Base-by-base conservation (phyloP, 495 filamentous ascomycete species). In the Aspergillus indologenus region DNA sequence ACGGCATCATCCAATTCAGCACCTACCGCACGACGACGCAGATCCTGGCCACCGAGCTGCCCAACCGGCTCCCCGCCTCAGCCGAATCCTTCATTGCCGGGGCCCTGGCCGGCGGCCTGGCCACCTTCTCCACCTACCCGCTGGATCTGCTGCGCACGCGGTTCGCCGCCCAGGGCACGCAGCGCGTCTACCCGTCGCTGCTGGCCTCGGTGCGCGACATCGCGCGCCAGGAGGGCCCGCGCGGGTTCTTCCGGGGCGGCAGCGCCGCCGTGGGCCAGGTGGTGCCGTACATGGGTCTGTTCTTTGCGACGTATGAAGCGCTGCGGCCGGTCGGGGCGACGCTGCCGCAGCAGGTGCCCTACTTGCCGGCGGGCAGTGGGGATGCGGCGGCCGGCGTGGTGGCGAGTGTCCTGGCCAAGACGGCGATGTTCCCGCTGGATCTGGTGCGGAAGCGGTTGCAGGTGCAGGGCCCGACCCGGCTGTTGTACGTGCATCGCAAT, bases 261-360 rank as follows among this genome's bases (percentile, higher is more conserved):
- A 81, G 81, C 0, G 90, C 94, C 0, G 91, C 85, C 0, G 77
- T 98, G 21, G 85, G 75, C 17, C 92, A 96, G 74, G 90, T 98
- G 42, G 84, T 97, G 19, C 94, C 94, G 4, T 93, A 92, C 69
- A 98, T 98, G 92, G 95, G 95, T 2, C 69, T 95, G 5, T 98
- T 98, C 75, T 98, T 98, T 75, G 84, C 89, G 40, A 81, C 83
- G 45, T 98, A 98, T 76, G 95, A 98, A 72, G 63, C 80, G 20
- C 68, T 91, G 44, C 79, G 88, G 14, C 73, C 79, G 29, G 76
- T 71, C 8, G 66, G 88, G 49, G 68, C 71, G 34, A 40, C 34
- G 2, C 34, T 40, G 34, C 34, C 34, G 12, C 34, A 40, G 0
- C 47, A 57, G 6, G 67, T 89, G 34, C 77, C 86, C 1, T 51